A percentile compares a stretch with the other conserved stretches of the same genome.
Evolutionary conservation across 208 protist genomes (phyloP).

Genomic region (Acanthamoeba sp.): DNA sequence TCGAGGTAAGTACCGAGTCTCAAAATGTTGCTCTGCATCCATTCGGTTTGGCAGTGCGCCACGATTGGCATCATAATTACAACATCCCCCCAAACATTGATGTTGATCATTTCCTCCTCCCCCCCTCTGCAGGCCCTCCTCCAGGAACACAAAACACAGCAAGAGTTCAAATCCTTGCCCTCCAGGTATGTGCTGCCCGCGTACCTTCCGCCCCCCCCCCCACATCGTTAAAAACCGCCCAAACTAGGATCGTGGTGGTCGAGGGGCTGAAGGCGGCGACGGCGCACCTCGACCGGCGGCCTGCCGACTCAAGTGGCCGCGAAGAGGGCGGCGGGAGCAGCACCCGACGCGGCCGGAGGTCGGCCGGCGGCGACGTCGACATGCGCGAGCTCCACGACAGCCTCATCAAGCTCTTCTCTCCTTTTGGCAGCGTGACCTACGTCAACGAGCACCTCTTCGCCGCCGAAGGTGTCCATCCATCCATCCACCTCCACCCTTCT

Average conservation of each 20-base stretch:
- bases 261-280: neutral
- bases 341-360: neutral
- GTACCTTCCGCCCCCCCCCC: neutral
- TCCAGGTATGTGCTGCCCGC: neutral
- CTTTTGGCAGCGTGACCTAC: slow-evolving; percentile 62
- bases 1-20: slow-evolving; percentile 21
- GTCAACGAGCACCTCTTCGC: slow-evolving; percentile 65
- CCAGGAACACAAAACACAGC: slow-evolving; percentile 43
- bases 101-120: neutral
- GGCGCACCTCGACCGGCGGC: neutral
- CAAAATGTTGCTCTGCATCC: too few relatives aligned
- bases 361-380: neutral
- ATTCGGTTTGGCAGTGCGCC: too few relatives aligned
- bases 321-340: neutral
- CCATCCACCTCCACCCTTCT: neutral
- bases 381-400: slow-evolving; percentile 65
- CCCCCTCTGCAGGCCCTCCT: slow-evolving; percentile 7
- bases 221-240: neutral
- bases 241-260: slow-evolving; percentile 1
- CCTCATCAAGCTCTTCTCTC: slow-evolving; percentile 48
- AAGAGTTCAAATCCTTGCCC: slow-evolving; percentile 29
- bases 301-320: neutral
- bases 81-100: neutral
- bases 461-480: neutral
- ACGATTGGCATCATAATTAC: too few relatives aligned